Evolutionary conservation across 1,284 basidiomycete species (phyloP), one percentile per base, ranked within the genome.

Genomic region (Neolentinus lepideus): DNA sequence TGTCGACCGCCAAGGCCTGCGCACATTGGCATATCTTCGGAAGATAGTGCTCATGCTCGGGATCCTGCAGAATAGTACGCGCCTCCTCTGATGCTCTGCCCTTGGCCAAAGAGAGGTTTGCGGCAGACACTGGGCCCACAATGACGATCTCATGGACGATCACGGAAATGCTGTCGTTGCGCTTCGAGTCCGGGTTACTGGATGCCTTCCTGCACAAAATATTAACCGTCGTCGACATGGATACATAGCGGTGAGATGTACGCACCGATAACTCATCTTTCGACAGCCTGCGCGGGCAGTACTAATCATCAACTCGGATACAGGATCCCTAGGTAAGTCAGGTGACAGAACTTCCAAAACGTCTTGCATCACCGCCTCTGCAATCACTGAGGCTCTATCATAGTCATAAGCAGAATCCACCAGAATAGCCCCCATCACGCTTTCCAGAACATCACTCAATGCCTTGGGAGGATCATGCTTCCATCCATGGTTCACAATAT

Each of bases 401-500:
- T 90, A 83, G 61, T 90, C 71, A 63, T 86, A 92, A 12, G 78
- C 80, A 9, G 81, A 81, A 70, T 97, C 94, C 51, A 94, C 78
- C 26, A 94, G 78, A 22, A 96, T 76, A 0, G 91, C 92, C 1
- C 91, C 94, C 19, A 95, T 73, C 2, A 95, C 69, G 53, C 90
- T 88, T 71, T 97, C 94, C 55, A 94, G 76, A 2, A 86, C 78
- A 63, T 91, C 88, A 57, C 83, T 85, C 45, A 90, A 69, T 16
- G 80, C 85, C 67, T 93, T 94, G 0, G 92, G 91, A 12, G 91
- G 90, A 61, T 91, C 86, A 60, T 84, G 87, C 61, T 83, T 81
- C 89, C 91, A 93, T 12, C 85, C 84, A 45, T 79, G 74, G 22
- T 77, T 64, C 45, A 90, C 75, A 26, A 91, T 83, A 46, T 89